Evolutionary conservation across 352 stramenopile genomes (phyloP), one percentile per base, ranked within the genome.

Genomic region (Aphanomyces stellatus): DNA sequence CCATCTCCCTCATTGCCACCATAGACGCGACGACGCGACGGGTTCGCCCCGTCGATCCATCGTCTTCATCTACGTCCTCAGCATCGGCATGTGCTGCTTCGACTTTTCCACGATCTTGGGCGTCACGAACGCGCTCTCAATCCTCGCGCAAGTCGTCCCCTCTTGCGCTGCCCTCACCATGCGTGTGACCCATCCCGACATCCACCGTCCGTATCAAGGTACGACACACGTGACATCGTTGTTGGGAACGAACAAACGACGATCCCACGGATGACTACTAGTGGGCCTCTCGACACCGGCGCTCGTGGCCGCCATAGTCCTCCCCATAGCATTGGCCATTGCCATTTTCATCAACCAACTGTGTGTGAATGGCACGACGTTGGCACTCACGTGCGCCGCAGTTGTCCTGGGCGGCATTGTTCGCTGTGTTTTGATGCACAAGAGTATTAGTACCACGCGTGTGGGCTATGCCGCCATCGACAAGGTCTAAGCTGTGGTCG

Each of bases 51-150:
- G 75, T 15, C 80, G 83, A 4, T 74, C 80, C 17, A 88, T 91
- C 30, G 80, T 98, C 35, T 78, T 97, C 25, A 80, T 94, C 28
- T 96, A 91, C 57, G 76, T 73, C 13, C 82, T 89, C 57, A 95
- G 97, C 60, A 77, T 94, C 46, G 88, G 95, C 65, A 87, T 96
- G 74, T 82, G 85, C 46, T 79, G 89, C 31, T 84, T 97, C 53
- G 84, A 90, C 68, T 96, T 97, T 69, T 81, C 96, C 64, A 74
- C 82, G 33, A 95, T 95, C 56, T 66, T 97, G 3, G 87, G 92
- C 41, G 80, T 98, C 40, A 81, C 97, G 68, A 98, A 98, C 73
- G 93, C 97, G 31, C 80, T 97, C 51, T 98, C 95, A 72, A 79
- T 89, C 7, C 71, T 96, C 27, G 72, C 90, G 4, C 88, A 93